phyloP scores from a whole-genome alignment of 208 protist species.

The Acanthamoeba triangularis region DNA sequence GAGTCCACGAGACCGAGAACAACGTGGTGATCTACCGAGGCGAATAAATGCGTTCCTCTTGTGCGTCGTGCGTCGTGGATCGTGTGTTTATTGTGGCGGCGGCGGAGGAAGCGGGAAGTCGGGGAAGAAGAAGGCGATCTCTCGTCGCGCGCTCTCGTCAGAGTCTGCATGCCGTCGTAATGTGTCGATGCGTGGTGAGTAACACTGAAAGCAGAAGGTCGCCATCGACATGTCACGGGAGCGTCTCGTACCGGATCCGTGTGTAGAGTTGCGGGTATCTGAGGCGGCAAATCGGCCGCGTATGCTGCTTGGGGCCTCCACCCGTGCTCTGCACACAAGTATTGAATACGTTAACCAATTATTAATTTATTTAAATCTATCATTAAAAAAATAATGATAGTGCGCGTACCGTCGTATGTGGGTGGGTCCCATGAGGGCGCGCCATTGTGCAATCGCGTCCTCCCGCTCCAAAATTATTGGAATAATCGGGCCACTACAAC shows the following conservation, averaged over 20 bases:
- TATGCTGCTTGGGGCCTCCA: constrained; percentile 56
- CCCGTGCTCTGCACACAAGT: not conserved
- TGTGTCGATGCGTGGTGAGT: not conserved
- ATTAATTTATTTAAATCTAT: not conserved
- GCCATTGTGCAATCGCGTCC: constrained; percentile 59
- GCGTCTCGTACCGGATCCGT: constrained; percentile 18
- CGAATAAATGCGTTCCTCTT: not conserved
- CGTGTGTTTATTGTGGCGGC: not conserved
- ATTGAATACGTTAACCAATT: not conserved
- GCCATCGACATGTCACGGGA: not conserved
- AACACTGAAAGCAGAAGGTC: not conserved
- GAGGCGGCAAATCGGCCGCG: constrained; percentile 41
- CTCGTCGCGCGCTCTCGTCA: constrained; percentile 33
- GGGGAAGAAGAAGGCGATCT: constrained; percentile 75
- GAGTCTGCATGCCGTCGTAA: constrained; percentile 5
- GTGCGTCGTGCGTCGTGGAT: not conserved
- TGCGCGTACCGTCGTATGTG: not conserved
- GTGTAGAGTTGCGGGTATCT: constrained; percentile 52
- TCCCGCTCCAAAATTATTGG: not conserved
- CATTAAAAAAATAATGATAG: not conserved
- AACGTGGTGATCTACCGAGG: constrained; percentile 80
- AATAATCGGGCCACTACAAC: constrained; percentile 32
- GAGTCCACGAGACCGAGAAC: constrained; percentile 81
- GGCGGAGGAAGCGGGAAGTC: not conserved
- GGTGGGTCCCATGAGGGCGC: constrained; percentile 67